Conservation (phyloP, 768 basidiomycete species). For the Lactarius deliciosus region DNA sequence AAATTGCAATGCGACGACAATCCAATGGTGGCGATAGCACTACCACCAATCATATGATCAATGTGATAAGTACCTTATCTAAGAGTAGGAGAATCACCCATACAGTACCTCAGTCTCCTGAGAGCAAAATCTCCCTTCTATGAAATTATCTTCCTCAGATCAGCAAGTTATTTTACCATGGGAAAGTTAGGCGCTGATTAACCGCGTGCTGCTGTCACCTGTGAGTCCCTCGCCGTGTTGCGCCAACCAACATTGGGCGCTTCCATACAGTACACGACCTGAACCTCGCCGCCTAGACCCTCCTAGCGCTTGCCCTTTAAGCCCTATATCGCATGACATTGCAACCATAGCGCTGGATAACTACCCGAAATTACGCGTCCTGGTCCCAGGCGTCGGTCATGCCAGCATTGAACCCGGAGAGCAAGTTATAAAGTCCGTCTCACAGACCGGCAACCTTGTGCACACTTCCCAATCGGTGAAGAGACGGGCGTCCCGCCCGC, state of each 20-base stretch:
- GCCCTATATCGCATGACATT: slow-evolving; percentile 6
- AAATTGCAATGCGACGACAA: background rate
- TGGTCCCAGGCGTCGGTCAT: background rate
- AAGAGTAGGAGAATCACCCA: slow-evolving; percentile 4
- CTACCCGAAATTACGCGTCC: background rate
- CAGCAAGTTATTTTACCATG: background rate
- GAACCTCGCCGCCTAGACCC: background rate
- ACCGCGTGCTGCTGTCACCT: slow-evolving; percentile 3
- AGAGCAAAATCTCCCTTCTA: background rate
- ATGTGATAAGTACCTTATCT: slow-evolving; percentile 3
- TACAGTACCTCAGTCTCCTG: background rate
- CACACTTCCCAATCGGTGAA: background rate
- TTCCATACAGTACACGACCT: slow-evolving; percentile 7
- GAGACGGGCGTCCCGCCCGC: background rate
- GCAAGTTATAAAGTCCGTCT: background rate
- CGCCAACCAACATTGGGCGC: background rate
- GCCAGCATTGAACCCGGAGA: background rate
- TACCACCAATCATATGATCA: slow-evolving; percentile 4
- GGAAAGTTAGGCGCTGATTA: background rate
- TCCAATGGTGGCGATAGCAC: background rate
- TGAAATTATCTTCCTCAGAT: slow-evolving; percentile 1
- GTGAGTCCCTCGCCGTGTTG: background rate
- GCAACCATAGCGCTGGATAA: background rate
- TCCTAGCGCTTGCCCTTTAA: slow-evolving; percentile 2
- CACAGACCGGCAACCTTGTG: slow-evolving; percentile 10